These are phyloP conservation scores for Venturia effusa DNA, from an alignment of 2,329 filamentous ascomycete genomes.

Conservation along the genomic window DNA sequence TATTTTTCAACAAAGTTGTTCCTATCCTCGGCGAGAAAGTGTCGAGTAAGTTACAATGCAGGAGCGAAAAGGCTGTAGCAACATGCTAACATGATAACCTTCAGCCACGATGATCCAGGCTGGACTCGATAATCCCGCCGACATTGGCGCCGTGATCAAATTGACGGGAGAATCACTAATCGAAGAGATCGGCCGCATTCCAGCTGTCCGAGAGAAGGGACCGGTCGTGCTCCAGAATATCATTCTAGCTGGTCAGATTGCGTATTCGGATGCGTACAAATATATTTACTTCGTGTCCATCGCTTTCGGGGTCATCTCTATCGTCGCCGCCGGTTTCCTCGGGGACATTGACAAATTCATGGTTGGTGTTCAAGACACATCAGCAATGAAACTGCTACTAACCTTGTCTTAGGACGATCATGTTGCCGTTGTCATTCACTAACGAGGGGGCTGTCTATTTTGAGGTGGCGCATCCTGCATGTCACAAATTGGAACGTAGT, in stretches of 20 bases:
- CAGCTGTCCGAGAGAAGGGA: neutral
- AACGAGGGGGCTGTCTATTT: neutral
- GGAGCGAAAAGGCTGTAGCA: neutral
- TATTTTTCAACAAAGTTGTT: slow-evolving; percentile 19
- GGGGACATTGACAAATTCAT: slow-evolving; percentile 13
- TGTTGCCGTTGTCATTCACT: neutral
- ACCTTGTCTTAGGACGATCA: neutral
- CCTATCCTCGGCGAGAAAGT: neutral
- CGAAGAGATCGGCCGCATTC: slow-evolving; percentile 4
- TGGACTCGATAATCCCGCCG: neutral
- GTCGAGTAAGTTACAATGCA: neutral
- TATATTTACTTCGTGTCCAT: slow-evolving; percentile 11
- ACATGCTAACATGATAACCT: neutral
- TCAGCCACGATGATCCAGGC: slow-evolving; percentile 1
- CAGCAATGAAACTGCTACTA: neutral
- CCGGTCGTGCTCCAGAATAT: slow-evolving; percentile 6
- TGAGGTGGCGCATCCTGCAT: too few species aligned
- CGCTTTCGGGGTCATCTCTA: slow-evolving; percentile 9
- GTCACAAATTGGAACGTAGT: neutral
- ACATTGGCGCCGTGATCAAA: slow-evolving; percentile 3
- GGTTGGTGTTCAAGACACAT: neutral
- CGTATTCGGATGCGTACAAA: slow-evolving; percentile 9
- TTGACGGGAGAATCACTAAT: slow-evolving; percentile 8
- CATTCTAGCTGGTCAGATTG: slow-evolving; percentile 9
- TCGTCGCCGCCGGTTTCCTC: slow-evolving; percentile 11